phyloP scores from a whole-genome alignment of 2,329 filamentous ascomycete genomes.

The Fusarium coffeatum region DNA sequence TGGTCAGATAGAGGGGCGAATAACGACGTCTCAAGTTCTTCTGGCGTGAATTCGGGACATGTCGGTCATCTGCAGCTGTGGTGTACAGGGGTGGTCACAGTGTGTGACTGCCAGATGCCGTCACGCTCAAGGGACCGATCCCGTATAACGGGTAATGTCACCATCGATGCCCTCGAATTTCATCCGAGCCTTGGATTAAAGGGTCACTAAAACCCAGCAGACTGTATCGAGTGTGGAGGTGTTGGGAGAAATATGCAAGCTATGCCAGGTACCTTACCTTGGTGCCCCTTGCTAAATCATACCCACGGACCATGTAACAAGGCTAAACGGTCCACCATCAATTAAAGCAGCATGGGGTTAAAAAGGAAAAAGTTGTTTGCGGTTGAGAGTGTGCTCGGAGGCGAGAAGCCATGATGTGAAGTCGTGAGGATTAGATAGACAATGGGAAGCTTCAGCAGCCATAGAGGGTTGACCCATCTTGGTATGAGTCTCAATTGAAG shows the following conservation, averaged over 20 bases:
- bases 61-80: constrained; percentile 38
- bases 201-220: constrained; percentile 37
- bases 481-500: constrained; percentile 33
- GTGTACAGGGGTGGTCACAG: constrained; percentile 34
- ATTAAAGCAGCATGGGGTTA: constrained; percentile 40
- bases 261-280: constrained; percentile 43
- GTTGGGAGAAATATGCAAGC: constrained; percentile 18
- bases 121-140: constrained; percentile 36
- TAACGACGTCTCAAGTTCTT: constrained; percentile 22
- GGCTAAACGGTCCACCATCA: constrained; percentile 28
- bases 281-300: constrained; percentile 35
- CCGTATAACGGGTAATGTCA: constrained; percentile 12
- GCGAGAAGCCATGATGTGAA: constrained; percentile 29
- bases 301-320: constrained; percentile 29
- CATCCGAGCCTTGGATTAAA: constrained; percentile 34
- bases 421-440: constrained; percentile 46
- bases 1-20: constrained; percentile 15
- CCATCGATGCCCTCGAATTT: constrained; percentile 27
- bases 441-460: constrained; percentile 1
- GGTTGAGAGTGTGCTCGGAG: constrained; percentile 35
- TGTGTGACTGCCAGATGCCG: constrained; percentile 42
- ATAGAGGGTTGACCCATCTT: not conserved
- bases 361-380: constrained; percentile 33
- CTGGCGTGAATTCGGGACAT: constrained; percentile 46
- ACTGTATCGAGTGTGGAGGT: constrained; percentile 41